Evolutionary conservation across 139 green algal genomes (phyloP).

Genomic region (Trebouxia sp.): DNA sequence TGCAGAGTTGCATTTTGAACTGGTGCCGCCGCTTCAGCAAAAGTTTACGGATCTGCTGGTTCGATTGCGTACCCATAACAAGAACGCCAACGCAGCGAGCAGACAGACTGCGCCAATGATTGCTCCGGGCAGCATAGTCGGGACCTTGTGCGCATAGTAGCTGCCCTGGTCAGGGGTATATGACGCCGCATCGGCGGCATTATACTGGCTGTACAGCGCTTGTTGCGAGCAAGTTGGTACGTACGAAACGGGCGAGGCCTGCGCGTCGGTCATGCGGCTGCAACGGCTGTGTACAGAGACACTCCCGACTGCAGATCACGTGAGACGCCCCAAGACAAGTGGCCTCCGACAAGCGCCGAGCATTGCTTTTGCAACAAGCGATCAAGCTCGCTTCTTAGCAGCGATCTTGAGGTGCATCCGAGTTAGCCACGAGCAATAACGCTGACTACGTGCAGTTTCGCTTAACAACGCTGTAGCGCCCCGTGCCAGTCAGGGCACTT

Average conservation of each 20-base stretch:
- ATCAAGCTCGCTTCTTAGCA: too few species aligned
- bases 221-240: conserved; percentile 1
- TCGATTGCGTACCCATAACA: background rate
- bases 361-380: too few species aligned
- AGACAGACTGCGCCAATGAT: conserved; percentile 23
- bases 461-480: too few species aligned
- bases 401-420: too few species aligned
- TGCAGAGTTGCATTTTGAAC: too few species aligned
- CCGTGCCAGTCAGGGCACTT: too few species aligned
- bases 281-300: background rate
- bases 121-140: conserved; percentile 19
- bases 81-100: background rate
- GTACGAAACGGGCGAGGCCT: background rate
- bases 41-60: background rate
- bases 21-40: background rate
- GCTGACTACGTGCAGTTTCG: too few species aligned
- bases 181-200: background rate
- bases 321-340: too few species aligned
- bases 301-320: background rate
- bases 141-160: background rate
- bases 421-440: too few species aligned
- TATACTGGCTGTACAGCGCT: background rate
- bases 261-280: background rate
- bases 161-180: background rate
- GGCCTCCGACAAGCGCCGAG: too few species aligned